Base-by-base conservation (phyloP, 2,329 filamentous ascomycete species). In the Venturiaceae sp. region DNA sequence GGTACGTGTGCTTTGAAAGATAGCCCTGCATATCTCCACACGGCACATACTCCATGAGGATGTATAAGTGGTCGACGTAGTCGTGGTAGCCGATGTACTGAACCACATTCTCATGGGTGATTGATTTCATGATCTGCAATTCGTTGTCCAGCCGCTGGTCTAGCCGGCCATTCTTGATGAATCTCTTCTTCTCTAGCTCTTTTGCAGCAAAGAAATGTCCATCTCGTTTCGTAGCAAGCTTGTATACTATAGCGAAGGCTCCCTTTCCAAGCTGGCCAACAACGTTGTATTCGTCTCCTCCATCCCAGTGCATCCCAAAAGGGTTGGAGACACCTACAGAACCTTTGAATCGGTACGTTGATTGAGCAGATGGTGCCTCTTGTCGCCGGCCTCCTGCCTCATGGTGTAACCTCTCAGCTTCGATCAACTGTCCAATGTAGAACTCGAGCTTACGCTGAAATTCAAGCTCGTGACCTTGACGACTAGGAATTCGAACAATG, bases 111-210 rank as follows among this genome's bases (percentile, higher is more conserved):
- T 84, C 82, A 75, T 99, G 94, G 57, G 85, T 78, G 55, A 97
- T 81, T 57, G 80, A 82, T 66, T 87, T 84, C 90, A 99, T 97
- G 65, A 99, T 97, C 63, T 84, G 88, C 86, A 99, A 92, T 74
- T 99, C 94, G 66, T 95, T 96, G 68, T 96, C 90, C 14, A 97
- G 87, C 71, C 95, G 96, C 64, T 91, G 86, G 66, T 96, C 91
- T 23, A 96, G 73, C 21, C 92, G 79, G 2, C 91, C 92, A 65
- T 96, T 94, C 74, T 95, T 96, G 77, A 96, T 89, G 68, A 96
- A 95, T 19, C 86, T 85, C 56, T 50, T 36, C 36, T 60, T 60
- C 88, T 96, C 91, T 3, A 99, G 82, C 71, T 97, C 91, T 70
- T 99, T 99, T 14, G 91, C 92, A 4, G 94, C 94, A 66, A 88